A percentile compares a stretch with the other conserved stretches of the same genome.
Evolutionary conservation across 768 basidiomycete genomes (phyloP).

Genomic region (Chiua virens): DNA sequence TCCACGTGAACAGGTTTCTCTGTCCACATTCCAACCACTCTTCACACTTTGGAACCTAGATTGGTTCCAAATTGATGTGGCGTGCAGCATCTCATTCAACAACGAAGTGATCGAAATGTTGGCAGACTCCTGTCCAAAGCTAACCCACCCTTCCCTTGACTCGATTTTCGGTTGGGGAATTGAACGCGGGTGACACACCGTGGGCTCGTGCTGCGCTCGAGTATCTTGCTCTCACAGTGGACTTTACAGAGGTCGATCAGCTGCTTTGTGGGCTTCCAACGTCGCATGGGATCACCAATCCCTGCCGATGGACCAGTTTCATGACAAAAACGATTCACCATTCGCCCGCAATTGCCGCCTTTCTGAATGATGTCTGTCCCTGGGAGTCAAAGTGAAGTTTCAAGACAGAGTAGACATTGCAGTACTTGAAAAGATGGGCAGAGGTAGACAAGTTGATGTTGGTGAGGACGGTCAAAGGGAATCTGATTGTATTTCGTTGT

Average conservation of each 20-base stretch:
- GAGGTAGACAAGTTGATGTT: too few relatives aligned
- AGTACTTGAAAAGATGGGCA: too few relatives aligned
- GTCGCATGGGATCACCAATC: conserved; percentile 7
- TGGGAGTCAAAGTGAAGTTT: not conserved
- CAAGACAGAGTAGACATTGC: too few relatives aligned
- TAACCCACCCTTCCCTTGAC: conserved; percentile 17
- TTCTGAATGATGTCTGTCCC: conserved; percentile 26
- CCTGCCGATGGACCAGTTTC: conserved; percentile 13
- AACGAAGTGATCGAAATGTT: conserved; percentile 18
- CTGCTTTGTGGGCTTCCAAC: not conserved
- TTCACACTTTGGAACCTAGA: conserved; percentile 12
- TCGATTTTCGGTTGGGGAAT: conserved; percentile 16
- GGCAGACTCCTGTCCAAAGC: conserved; percentile 21
- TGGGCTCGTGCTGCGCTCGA: conserved; percentile 13
- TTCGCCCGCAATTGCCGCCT: conserved; percentile 22
- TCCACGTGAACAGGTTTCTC: conserved; percentile 3
- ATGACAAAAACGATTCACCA: conserved; percentile 19
- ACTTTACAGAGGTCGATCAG: conserved; percentile 21
- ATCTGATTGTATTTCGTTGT: not conserved
- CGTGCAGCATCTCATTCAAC: conserved; percentile 18
- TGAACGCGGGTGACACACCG: conserved; percentile 15
- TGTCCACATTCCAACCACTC: conserved; percentile 21
- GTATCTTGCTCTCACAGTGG: conserved; percentile 19
- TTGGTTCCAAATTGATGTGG: conserved; percentile 16
- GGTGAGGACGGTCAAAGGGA: too few relatives aligned